Conservation (phyloP, 139 green algal genomes). For the Chlamydomonas sp. region DNA sequence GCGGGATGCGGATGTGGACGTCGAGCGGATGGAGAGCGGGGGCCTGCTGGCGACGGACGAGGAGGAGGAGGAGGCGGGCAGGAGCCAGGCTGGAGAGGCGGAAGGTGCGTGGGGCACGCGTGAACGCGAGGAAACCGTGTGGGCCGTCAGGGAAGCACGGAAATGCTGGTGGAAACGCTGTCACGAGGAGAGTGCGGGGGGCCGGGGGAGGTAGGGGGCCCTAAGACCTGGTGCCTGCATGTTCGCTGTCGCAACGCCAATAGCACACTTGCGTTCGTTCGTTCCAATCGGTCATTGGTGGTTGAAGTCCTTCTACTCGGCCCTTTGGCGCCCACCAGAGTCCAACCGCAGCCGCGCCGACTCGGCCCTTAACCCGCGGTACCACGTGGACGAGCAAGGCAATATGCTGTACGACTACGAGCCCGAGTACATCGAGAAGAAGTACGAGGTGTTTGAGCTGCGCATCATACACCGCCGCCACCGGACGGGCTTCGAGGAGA, state of each 20-base stretch:
- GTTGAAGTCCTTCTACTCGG: too few species aligned
- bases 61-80: conserved; percentile 14
- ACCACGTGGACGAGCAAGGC: conserved; percentile 40
- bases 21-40: not conserved
- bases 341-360: not conserved
- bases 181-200: too few species aligned
- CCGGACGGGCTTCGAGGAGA: conserved; percentile 93
- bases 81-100: too few species aligned
- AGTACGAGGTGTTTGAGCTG: conserved; percentile 85
- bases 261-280: too few species aligned
- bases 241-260: too few species aligned
- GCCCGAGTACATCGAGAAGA: conserved; percentile 55
- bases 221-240: too few species aligned
- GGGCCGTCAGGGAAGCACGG: too few species aligned
- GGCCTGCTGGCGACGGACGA: not conserved
- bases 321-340: not conserved
- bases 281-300: too few species aligned
- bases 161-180: too few species aligned
- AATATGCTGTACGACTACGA: conserved; percentile 58
- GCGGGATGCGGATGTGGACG: not conserved
- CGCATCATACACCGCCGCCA: conserved; percentile 76
- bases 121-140: too few species aligned
- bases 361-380: conserved; percentile 8
- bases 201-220: too few species aligned
- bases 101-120: too few species aligned